These are phyloP conservation scores for Xylariaceae sp. DNA, from an alignment of 2,329 filamentous ascomycete species.

Conservation along the genomic window DNA sequence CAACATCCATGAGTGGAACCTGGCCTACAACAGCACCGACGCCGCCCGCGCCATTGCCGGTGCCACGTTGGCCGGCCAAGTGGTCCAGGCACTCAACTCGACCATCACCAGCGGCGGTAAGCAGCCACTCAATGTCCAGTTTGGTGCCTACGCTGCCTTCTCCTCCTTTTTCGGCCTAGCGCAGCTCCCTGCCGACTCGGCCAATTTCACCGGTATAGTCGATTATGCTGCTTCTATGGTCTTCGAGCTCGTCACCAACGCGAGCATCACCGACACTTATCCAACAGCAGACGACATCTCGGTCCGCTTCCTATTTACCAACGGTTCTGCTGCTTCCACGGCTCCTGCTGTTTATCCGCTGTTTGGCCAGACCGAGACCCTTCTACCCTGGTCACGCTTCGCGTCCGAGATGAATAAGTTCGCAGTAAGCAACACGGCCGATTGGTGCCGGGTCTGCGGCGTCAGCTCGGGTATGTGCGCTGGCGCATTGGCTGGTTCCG, in stretches of 20 bases:
- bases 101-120: slow-evolving; percentile 42
- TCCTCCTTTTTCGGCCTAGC: slow-evolving; percentile 60
- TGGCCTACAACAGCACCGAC: slow-evolving; percentile 77
- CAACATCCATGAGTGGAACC: slow-evolving; percentile 73
- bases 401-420: slow-evolving; percentile 59
- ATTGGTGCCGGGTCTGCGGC: slow-evolving; percentile 75
- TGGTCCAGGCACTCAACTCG: slow-evolving; percentile 49
- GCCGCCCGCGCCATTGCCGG: slow-evolving; percentile 56
- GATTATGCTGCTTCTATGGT: slow-evolving; percentile 79
- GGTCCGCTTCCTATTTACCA: slow-evolving; percentile 59
- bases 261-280: slow-evolving; percentile 46
- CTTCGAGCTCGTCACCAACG: slow-evolving; percentile 65
- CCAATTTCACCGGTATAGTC: slow-evolving; percentile 70
- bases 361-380: slow-evolving; percentile 53
- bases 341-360: slow-evolving; percentile 52
- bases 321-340: slow-evolving; percentile 52
- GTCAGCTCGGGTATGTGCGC: slow-evolving; percentile 67
- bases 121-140: slow-evolving; percentile 48
- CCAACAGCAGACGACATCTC: slow-evolving; percentile 47
- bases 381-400: slow-evolving; percentile 68
- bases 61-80: slow-evolving; percentile 52
- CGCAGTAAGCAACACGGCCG: slow-evolving; percentile 57
- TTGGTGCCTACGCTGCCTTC: slow-evolving; percentile 60
- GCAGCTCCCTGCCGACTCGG: slow-evolving; percentile 46
- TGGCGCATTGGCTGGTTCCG: slow-evolving; percentile 29